Evolutionary conservation across 2,329 filamentous ascomycete genomes (phyloP), one percentile per base, ranked within the genome.

Genomic region (Calonectria honghensis): DNA sequence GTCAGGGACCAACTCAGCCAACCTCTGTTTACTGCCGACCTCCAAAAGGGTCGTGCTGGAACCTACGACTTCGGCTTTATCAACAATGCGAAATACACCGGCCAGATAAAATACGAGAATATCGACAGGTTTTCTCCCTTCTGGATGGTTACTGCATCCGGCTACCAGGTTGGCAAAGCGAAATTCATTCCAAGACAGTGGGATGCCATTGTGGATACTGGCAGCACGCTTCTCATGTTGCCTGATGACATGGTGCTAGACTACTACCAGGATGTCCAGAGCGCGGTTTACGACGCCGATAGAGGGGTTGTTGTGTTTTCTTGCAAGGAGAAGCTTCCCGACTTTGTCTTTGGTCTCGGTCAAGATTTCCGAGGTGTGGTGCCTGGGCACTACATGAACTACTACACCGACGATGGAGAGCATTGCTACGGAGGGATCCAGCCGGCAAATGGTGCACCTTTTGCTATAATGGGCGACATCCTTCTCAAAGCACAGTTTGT

Each of bases 11-110:
- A 59, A 11, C 75, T 84, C 7, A 65, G 74, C 6, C 29, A 68
- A 1, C 74, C 79, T 2, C 85, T 96, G 51, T 94, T 96, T 85
- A 94, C 94, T 0, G 93, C 93, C 31, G 90, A 93, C 74, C 88
- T 96, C 51, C 91, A 91, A 81, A 88, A 90, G 76, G 87, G 79
- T 37, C 75, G 78, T n/a, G 75, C 82, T 3, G 94, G 94, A 57
- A 88, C 90, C 32, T 96, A 95, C 85, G 92, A 95, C 81, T 96
- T 96, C 80, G 94, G 94, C 75, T 89, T 85, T 79, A 92, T 96
- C 80, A 93, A 96, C 82, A 81, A 80, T 1, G 85, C 85, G 71
- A 92, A 94, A 79, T 94, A 93, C 83, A 87, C 83, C 2, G 94
- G 94, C 45, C 79, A 88, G 6, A 88, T 96, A 79, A 84, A 88